Base-by-base conservation (phyloP, 129 eudicot species). In the Tagetes erecta region DNA sequence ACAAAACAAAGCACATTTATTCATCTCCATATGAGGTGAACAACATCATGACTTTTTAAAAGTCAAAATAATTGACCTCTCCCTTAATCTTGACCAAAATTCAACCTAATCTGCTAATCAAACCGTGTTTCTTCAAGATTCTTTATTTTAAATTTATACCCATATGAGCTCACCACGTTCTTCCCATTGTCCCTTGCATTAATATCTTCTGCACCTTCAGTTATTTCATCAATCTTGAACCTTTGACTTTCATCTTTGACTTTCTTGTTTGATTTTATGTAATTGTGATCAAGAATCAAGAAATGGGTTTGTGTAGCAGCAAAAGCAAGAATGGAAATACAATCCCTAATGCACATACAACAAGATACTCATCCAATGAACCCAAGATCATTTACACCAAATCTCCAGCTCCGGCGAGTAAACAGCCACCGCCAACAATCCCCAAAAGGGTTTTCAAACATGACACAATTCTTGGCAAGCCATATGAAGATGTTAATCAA, bases 381-480 rank as follows among this genome's bases (percentile, higher is more conserved):
- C 81, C 78, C 20, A 74, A 82, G 12, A 80, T 80, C 49, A 76
- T 88, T 4, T 77, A 79, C 89, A 69, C 85, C 1, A 82, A 87
- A 80, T 77, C 96, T 3, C 94, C 86, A 0, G 80, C 81, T 49
- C 85, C 75, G 44, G 89, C 57, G 8, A 74, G 68, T 45, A 75
- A 74, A 37, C 84, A 68, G 47, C 76, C 80, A 12, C 84, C 86
- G 1, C 80, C 83, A 0, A 58, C 77, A 4, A 84, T 84, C 78
- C 89, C 89, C n/a, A 74, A 51, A 51, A 76, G 76, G 27, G 77
- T 73, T 3, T 75, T 63, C 66, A 83, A 70, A 64, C 36, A 83
- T 3, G 87, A 92, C 73, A 82, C 97, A 6, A 92, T 92, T 81
- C 81, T 92, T 70, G 97, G 97, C 1, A 89, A 85, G 80, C 88